phyloP scores from a whole-genome alignment of 176 grass and related monocot species.

The barley (Hordeum vulgare) region MorexV3_pseudomolecules_assembly NC_058521.1:434328352-434328851 shows the following conservation, averaged over 20 bases:
- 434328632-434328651: neutral
- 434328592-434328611: neutral
- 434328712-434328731: neutral
- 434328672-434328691: neutral
- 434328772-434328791: neutral
- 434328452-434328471: neutral
- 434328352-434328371: conserved; percentile 13
- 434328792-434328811: neutral
- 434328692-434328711: neutral
- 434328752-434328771: neutral
- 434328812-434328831: neutral
- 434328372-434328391: neutral
- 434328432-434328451: neutral
- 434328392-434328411: neutral
- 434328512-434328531: neutral
- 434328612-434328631: neutral
- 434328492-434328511: neutral
- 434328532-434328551: too few relatives aligned
- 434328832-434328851: neutral
- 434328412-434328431: neutral
- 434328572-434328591: neutral
- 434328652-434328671: neutral
- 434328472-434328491: neutral
- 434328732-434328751: neutral
- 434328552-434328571: too few relatives aligned